These are phyloP conservation scores for Astrocystis sublimbata DNA, from an alignment of 495 filamentous ascomycete genomes.

Conservation along the genomic window DNA sequence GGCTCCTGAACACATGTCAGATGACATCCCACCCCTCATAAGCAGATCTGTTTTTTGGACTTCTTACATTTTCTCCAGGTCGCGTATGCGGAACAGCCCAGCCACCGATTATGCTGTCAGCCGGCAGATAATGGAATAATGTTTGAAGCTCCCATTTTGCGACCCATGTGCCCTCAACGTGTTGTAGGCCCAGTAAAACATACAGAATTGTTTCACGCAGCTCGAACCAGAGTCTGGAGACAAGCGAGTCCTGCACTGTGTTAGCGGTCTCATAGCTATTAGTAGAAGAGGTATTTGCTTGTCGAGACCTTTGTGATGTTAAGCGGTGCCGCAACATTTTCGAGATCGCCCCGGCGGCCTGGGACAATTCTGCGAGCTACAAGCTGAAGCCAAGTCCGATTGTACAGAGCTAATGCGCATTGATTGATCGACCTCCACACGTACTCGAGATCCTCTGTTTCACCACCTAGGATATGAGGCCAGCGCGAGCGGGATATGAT, in stretches of 20 bases:
- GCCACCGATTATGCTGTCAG: neutral
- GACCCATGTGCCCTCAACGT: neutral
- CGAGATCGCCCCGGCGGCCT: neutral
- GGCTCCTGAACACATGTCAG: constrained; percentile 2
- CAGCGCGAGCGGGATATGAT: constrained; percentile 1
- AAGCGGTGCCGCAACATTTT: neutral
- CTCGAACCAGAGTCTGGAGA: neutral
- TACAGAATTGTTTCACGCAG: neutral
- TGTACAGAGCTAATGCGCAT: neutral
- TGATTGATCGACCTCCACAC: constrained; percentile 9
- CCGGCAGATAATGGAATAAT: constrained; percentile 2
- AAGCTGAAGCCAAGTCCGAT: neutral
- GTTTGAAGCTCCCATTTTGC: constrained; percentile 3
- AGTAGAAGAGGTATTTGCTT: neutral
- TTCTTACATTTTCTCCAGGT: neutral
- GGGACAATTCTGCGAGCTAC: neutral
- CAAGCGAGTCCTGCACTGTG: neutral
- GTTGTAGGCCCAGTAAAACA: neutral
- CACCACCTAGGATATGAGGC: neutral
- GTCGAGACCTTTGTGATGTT: neutral
- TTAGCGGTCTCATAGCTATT: neutral
- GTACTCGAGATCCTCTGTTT: constrained; percentile 8
- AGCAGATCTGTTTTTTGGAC: neutral
- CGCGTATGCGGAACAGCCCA: neutral
- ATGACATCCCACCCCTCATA: neutral